Conservation (phyloP, 768 basidiomycete genomes). For the Nidula microcarpa region DNA sequence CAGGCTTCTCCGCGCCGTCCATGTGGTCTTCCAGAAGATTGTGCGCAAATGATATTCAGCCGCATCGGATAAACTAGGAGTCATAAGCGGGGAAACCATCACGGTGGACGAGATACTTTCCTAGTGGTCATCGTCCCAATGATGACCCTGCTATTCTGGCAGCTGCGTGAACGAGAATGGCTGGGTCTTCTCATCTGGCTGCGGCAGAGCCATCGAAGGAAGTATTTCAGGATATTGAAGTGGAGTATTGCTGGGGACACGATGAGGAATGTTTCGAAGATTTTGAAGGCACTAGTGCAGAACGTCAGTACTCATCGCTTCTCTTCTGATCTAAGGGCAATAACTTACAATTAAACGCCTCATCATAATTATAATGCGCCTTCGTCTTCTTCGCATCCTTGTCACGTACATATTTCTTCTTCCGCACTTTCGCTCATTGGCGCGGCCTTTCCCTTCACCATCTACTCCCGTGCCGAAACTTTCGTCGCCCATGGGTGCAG, state of each 20-base stretch:
- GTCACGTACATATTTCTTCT: constrained; percentile 28
- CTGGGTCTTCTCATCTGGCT: constrained; percentile 43
- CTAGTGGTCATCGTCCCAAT: constrained; percentile 99
- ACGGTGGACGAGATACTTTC: constrained; percentile 88
- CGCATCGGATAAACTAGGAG: no score
- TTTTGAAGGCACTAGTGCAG: constrained; percentile 61
- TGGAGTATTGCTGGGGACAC: constrained; percentile 41
- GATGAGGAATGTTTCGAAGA: constrained; percentile 63
- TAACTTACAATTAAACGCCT: constrained; percentile 81
- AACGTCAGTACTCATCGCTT: constrained; percentile 7
- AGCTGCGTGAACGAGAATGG: constrained; percentile 63
- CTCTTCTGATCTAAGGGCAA: constrained; percentile 1
- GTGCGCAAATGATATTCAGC: constrained; percentile 5
- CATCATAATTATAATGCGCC: constrained; percentile 88
- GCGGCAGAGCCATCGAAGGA: constrained; percentile 21
- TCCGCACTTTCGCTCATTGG: constrained; percentile 24
- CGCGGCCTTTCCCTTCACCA: constrained; percentile 37
- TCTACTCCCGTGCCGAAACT: constrained; percentile 76
- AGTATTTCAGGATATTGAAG: constrained; percentile 35
- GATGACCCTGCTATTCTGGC: constrained; percentile 86
- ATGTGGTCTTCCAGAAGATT: constrained; percentile 60
- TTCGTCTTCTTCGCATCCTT: constrained; percentile 40
- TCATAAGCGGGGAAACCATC: constrained; percentile 5
- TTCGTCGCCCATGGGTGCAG: constrained; percentile 93
- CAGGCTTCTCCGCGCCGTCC: constrained; percentile 63